Evolutionary conservation across 2,329 filamentous ascomycete genomes (phyloP).

Genomic region (Metarhizium anisopliae): DNA sequence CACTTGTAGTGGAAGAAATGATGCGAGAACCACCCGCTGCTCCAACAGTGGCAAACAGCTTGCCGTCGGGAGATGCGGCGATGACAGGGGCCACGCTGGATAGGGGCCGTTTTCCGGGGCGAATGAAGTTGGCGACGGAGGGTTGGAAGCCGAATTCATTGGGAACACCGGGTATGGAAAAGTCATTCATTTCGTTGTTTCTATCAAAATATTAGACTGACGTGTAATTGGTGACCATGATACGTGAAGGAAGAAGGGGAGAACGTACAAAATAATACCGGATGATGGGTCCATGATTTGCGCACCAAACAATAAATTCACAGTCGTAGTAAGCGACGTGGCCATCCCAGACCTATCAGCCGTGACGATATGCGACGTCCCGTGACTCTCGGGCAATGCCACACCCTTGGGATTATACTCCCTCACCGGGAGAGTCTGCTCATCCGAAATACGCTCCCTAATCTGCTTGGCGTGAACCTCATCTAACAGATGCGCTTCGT

Average conservation of each 20-base stretch:
- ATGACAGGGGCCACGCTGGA: slow-evolving; percentile 78
- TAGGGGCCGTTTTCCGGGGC: slow-evolving; percentile 70
- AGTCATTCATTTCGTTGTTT: slow-evolving; percentile 67
- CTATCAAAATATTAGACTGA: slow-evolving; percentile 15
- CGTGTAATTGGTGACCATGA: not conserved
- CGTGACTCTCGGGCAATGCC: slow-evolving; percentile 60
- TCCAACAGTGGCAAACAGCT: slow-evolving; percentile 60
- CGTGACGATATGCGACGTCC: slow-evolving; percentile 65
- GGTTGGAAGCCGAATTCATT: slow-evolving; percentile 86
- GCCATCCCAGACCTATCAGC: slow-evolving; percentile 67
- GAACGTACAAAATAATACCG: slow-evolving; percentile 60
- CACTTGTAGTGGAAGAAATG: slow-evolving; percentile 69
- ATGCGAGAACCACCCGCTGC: slow-evolving; percentile 78
- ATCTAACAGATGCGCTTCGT: slow-evolving; percentile 61
- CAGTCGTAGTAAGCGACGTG: slow-evolving; percentile 73
- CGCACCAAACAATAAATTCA: slow-evolving; percentile 81
- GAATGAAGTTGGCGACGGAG: slow-evolving; percentile 70
- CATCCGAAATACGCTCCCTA: slow-evolving; percentile 60
- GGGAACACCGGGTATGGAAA: slow-evolving; percentile 67
- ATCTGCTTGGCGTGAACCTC: slow-evolving; percentile 49
- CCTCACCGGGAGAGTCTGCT: slow-evolving; percentile 59
- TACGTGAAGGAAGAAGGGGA: not conserved
- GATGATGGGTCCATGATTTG: slow-evolving; percentile 71
- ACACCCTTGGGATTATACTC: slow-evolving; percentile 64
- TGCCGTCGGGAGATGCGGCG: slow-evolving; percentile 52